Evolutionary conservation across 2,329 filamentous ascomycete species (phyloP).

Genomic region (Alternaria angustiovoidea): DNA sequence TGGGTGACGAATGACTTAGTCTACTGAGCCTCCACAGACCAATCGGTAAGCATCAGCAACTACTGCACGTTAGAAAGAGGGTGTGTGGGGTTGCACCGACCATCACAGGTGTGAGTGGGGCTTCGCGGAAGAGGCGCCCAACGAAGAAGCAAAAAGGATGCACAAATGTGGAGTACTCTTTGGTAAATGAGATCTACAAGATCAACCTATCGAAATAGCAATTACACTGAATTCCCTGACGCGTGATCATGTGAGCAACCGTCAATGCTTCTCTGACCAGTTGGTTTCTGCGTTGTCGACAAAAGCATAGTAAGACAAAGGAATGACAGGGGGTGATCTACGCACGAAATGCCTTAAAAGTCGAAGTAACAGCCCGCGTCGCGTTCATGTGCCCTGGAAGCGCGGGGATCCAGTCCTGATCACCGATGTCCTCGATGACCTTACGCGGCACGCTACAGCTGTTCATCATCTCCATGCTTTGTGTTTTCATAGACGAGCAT

Average conservation of each 20-base stretch:
- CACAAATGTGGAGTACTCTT: not conserved
- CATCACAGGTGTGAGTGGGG: not conserved
- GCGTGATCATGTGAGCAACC: not conserved
- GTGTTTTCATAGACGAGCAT: slow-evolving; percentile 55
- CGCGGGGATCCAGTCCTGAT: slow-evolving; percentile 20
- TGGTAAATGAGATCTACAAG: not conserved
- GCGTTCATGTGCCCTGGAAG: slow-evolving; percentile 13
- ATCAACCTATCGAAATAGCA: not conserved
- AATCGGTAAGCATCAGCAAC: not conserved
- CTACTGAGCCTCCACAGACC: not conserved
- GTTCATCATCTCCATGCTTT: slow-evolving; percentile 57
- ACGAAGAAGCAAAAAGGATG: not conserved
- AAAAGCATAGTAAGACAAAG: slow-evolving; percentile 1
- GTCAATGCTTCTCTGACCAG: not conserved
- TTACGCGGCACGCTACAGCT: slow-evolving; percentile 57
- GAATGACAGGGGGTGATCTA: not conserved
- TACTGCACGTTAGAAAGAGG: slow-evolving; percentile 1
- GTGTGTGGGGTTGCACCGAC: slow-evolving; percentile 4
- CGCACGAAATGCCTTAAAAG: not conserved
- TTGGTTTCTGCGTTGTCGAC: not conserved
- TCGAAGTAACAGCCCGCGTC: not conserved
- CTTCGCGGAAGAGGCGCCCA: not conserved
- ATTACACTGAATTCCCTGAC: not conserved
- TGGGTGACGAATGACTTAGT: not conserved
- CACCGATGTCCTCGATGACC: slow-evolving; percentile 59